Conservation (phyloP, 352 stramenopile genomes). For the Pythium chondricola region DNA sequence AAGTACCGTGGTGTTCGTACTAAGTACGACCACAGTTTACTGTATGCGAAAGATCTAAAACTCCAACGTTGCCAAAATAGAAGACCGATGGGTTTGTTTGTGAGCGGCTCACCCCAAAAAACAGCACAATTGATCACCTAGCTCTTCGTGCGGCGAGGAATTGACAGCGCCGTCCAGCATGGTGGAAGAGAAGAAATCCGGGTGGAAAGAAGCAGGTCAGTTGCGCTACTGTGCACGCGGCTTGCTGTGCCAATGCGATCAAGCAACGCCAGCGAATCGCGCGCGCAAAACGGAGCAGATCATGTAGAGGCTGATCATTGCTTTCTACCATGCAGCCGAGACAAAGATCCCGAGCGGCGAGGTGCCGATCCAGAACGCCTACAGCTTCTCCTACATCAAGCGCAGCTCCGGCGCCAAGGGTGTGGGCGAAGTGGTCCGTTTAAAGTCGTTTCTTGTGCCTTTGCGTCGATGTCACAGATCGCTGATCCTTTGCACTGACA, state of each 20-base stretch:
- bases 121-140: too few relatives aligned
- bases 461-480: conserved; percentile 1
- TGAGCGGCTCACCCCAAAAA: background rate
- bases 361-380: conserved; percentile 83
- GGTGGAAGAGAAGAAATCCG: conserved; percentile 39
- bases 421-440: conserved; percentile 36
- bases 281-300: too few relatives aligned
- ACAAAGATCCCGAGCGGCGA: conserved; percentile 27
- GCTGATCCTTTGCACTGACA: conserved; percentile 5
- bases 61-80: background rate
- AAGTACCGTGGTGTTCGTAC: background rate
- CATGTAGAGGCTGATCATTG: too few relatives aligned
- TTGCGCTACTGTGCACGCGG: too few relatives aligned
- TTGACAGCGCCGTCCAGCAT: conserved; percentile 13
- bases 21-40: background rate
- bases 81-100: background rate
- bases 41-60: background rate
- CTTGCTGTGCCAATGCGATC: too few relatives aligned
- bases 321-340: background rate
- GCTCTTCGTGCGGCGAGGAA: too few relatives aligned
- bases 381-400: conserved; percentile 89
- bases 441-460: background rate
- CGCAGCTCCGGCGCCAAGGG: conserved; percentile 75
- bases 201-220: conserved; percentile 27
- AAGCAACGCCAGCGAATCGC: too few relatives aligned